Evolutionary conservation across 495 filamentous ascomycete species (phyloP).

Genomic region (Staphylotrichum tortipilum): DNA sequence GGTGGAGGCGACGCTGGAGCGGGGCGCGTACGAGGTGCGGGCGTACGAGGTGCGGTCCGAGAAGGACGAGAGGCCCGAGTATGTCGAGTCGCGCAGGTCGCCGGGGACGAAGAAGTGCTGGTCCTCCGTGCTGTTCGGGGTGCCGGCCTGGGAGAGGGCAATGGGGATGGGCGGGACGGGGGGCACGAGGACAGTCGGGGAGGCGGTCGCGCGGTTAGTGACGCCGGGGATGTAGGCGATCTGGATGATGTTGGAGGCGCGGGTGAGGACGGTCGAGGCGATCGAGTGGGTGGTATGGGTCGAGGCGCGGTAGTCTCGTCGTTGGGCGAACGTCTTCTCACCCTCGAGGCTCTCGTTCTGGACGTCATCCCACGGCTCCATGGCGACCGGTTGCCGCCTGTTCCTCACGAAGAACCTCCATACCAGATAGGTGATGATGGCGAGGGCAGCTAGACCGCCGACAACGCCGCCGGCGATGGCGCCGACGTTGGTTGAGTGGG

Average conservation of each 20-base stretch:
- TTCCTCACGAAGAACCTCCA: conserved; percentile 84
- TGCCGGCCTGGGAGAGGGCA: conserved; percentile 46
- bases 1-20: conserved; percentile 81
- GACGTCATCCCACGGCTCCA: conserved; percentile 47
- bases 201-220: conserved; percentile 80
- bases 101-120: conserved; percentile 92
- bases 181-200: conserved; percentile 74
- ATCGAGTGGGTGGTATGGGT: conserved; percentile 86
- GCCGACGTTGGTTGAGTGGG: conserved; percentile 51
- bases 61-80: conserved; percentile 54
- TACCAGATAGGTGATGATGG: conserved; percentile 63
- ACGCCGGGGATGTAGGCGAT: conserved; percentile 98
- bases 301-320: conserved; percentile 59
- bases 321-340: conserved; percentile 51
- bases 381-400: conserved; percentile 52
- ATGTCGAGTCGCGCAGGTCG: conserved; percentile 83
- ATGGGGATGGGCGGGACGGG: conserved; percentile 89
- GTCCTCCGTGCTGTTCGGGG: conserved; percentile 55
- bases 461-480: conserved; percentile 81
- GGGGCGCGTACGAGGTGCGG: conserved; percentile 56
- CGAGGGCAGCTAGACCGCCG: conserved; percentile 63
- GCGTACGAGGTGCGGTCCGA: conserved; percentile 60
- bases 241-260: conserved; percentile 97
- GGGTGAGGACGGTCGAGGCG: conserved; percentile 88
- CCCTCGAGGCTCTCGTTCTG: conserved; percentile 44